phyloP scores from a whole-genome alignment of 2,329 filamentous ascomycete genomes.

The Xylariaceae sp. region DNA sequence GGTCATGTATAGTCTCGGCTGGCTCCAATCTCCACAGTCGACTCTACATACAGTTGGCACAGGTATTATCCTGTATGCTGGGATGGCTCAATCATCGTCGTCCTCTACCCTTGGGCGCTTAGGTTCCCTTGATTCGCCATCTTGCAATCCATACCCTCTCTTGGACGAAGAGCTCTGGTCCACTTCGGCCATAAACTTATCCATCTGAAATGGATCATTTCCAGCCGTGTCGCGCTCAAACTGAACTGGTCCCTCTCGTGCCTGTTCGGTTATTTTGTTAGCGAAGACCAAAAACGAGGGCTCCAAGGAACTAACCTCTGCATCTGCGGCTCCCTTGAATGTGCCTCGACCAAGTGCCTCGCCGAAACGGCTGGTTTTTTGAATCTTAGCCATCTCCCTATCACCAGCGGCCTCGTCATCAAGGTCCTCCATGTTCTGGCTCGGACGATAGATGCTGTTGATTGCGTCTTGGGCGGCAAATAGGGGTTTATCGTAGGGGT shows the following conservation, averaged over 20 bases:
- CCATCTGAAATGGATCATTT: conserved; percentile 88
- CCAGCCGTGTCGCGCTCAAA: conserved; percentile 82
- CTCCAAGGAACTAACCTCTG: conserved; percentile 64
- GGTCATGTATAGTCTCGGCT: not conserved
- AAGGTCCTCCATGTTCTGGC: conserved; percentile 74
- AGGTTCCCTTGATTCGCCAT: conserved; percentile 61
- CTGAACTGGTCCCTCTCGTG: conserved; percentile 88
- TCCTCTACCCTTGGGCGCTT: conserved; percentile 84
- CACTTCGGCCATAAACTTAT: conserved; percentile 87
- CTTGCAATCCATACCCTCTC: conserved; percentile 78
- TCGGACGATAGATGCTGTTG: conserved; percentile 89
- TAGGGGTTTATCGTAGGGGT: conserved; percentile 94
- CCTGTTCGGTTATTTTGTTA: conserved; percentile 51
- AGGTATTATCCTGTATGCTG: conserved; percentile 3
- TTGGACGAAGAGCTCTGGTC: conserved; percentile 66
- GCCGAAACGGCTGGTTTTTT: conserved; percentile 80
- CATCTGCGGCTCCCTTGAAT: conserved; percentile 85
- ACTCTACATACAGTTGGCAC: not conserved
- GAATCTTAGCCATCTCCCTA: conserved; percentile 84
- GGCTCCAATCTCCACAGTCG: not conserved
- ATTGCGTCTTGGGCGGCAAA: conserved; percentile 96
- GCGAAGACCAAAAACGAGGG: conserved; percentile 27
- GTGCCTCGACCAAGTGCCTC: conserved; percentile 89
- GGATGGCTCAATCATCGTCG: conserved; percentile 48
- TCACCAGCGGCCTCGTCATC: conserved; percentile 82